Conservation (phyloP, 2,329 filamentous ascomycete species). For the Claviceps paspali region DNA sequence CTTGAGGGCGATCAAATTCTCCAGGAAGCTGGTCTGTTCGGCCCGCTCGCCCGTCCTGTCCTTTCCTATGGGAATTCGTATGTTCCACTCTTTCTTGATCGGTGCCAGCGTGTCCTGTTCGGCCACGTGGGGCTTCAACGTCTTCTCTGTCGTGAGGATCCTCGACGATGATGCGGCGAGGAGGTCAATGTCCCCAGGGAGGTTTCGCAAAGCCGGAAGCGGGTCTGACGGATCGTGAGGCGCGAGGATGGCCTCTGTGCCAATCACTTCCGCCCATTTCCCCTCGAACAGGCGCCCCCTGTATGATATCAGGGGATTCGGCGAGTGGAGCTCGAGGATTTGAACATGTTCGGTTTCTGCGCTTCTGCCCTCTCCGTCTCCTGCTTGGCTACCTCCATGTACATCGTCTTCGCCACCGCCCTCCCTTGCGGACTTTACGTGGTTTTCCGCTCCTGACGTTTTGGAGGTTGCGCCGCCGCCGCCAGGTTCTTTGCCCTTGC, state of each 20-base stretch:
- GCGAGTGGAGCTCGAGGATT: conserved; percentile 66
- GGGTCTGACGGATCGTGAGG: conserved; percentile 18
- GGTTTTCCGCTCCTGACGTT: conserved; percentile 3
- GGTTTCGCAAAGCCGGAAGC: conserved; percentile 29
- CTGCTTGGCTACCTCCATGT: conserved; percentile 2
- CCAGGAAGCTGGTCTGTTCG: conserved; percentile 42
- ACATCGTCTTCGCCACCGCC: not conserved
- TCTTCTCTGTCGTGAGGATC: conserved; percentile 37
- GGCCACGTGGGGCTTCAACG: conserved; percentile 32
- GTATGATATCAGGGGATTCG: conserved; percentile 66
- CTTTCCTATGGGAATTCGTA: conserved; percentile 29
- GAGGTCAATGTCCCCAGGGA: conserved; percentile 45
- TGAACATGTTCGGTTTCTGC: conserved; percentile 39
- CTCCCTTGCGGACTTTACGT: not conserved
- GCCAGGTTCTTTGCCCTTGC: conserved; percentile 7
- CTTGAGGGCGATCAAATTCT: conserved; percentile 51
- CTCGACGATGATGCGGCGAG: conserved; percentile 52
- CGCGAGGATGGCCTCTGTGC: conserved; percentile 67
- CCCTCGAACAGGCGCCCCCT: conserved; percentile 65
- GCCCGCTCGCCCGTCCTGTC: conserved; percentile 32
- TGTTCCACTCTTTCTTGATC: conserved; percentile 27
- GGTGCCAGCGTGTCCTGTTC: conserved; percentile 20
- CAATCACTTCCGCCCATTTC: conserved; percentile 67
- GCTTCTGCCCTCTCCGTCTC: conserved; percentile 1
- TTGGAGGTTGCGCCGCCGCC: not conserved